Evolutionary conservation across 495 filamentous ascomycete genomes (phyloP), one percentile per base, ranked within the genome.

Genomic region (Penicillium macrosclerotiorum): DNA sequence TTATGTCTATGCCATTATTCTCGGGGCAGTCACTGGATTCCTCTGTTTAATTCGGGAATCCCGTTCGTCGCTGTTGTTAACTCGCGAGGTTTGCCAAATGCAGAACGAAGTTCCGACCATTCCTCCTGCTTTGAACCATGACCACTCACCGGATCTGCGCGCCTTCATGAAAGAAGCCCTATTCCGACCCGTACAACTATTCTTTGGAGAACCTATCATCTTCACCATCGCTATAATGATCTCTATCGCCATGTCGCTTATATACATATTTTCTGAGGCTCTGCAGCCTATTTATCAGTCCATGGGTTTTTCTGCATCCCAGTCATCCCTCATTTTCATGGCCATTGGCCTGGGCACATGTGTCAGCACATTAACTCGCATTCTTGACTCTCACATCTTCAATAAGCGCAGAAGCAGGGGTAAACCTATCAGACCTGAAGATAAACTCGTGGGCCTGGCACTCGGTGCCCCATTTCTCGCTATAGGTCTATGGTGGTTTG

Each of bases 221-320:
- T 66, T 74, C 37, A 53, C 67, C 4, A 67, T 74, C 11, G 59
- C 75, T 3, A 55, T 71, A 25, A 72, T 75, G 57, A 68, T 64
- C 8, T 71, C 75, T 11, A 49, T 72, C 8, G 68, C 68, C 18
- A 73, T 70, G 48, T 74, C 68, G 2, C 57, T 79, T n/a, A 70
- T 80, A 25, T 81, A 79, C 41, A 72, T 80, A 8, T 79, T 78
- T 49, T 73, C 75, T 2, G 73, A 79, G 55, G 70, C 73, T 5
- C 49, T 78, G 0, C 66, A 63, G 0, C 59, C 64, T 1, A 67
- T 81, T 22, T 79, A 73, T 43, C 48, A 62, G 19, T 54, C 59
- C 0, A 69, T 74, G 52, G 72, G 69, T 5, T 69, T 78, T 40
- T 42, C 51, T 2, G 19, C 51, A 0, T 41, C 59, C 9, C 52